Evolutionary conservation across 768 basidiomycete species (phyloP), one percentile per base, ranked within the genome.

Genomic region (Pholiota conissans): DNA sequence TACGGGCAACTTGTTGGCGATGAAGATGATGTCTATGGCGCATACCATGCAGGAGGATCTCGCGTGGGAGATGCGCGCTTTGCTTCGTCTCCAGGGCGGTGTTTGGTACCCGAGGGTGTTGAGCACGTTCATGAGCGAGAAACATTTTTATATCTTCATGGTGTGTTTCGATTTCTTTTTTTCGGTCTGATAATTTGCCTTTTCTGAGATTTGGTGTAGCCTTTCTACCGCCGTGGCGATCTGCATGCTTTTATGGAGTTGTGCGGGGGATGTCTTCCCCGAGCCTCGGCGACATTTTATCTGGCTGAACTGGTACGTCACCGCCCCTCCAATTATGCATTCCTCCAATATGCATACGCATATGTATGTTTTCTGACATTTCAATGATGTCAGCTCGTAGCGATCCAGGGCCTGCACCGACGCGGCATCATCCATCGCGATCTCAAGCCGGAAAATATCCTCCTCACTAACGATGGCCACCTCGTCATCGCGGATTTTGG

Each of bases 401-500:
- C 61, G 2, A 57, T 66, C 16, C 65, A 66, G 32, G 35, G 50
- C 24, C 30, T 66, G 8, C 65, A 66, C 40, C 49, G 61, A 27
- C 28, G 34, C 34, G 63, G 63, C 60, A 95, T 98, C 73, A 91
- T 94, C 58, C 95, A 98, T 74, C 90, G 96, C 24, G 95, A 98
- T 71, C 84, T 98, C 67, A 98, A 98, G 71, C 95, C 95, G 2
- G 95, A 97, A 76, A 98, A 97, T 68, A 88, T 98, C 39, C 79
- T 98, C 22, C 88, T 98, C 54, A 58, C 47, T 14, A 54, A 58
- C 1, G 60, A 53, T 49, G 59, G 63, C 13, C 63, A 64, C 48
- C 24, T 64, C n/a, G 45, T 66, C 16, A 35, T 66, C 4, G 65
- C 65, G 20, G 65, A 64, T 45, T 62, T 62, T 18, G 65, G 90